These are phyloP conservation scores for Leptomonas pyrrhocoris DNA, from an alignment of 208 protist genomes.

Conservation along the genomic window DNA sequence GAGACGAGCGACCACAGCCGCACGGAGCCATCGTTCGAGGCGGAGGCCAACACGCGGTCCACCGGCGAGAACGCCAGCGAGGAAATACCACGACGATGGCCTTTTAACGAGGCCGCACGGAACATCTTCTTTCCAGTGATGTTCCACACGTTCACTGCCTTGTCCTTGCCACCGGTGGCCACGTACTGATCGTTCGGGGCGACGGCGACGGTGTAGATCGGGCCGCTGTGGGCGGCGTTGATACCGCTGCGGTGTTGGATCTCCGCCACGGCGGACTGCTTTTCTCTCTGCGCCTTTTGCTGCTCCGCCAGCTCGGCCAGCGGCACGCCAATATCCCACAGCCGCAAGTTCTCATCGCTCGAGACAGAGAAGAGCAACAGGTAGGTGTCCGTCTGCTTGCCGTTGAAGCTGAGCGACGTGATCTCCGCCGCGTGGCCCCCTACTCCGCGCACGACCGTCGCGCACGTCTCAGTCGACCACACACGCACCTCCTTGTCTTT, in stretches of 20 bases:
- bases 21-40: constrained; percentile 87
- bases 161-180: constrained; percentile 91
- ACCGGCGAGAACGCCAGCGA: constrained; percentile 77
- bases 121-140: constrained; percentile 81
- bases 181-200: constrained; percentile 91
- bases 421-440: constrained; percentile 84
- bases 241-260: constrained; percentile 72
- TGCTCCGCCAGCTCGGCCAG: constrained; percentile 22
- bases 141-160: constrained; percentile 82
- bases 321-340: constrained; percentile 81
- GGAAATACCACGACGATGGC: constrained; percentile 85
- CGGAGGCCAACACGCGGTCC: constrained; percentile 86
- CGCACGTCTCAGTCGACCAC: constrained; percentile 77
- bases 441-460: constrained; percentile 66
- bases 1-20: constrained; percentile 89
- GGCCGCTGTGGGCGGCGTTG: constrained; percentile 76
- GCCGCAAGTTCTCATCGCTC: constrained; percentile 78
- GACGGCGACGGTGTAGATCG: constrained; percentile 79
- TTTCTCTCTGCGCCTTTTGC: neutral
- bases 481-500: constrained; percentile 88
- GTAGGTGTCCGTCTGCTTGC: constrained; percentile 65
- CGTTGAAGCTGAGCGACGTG: constrained; percentile 76
- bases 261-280: neutral
- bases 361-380: constrained; percentile 78
- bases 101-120: constrained; percentile 75